phyloP scores from a whole-genome alignment of 2,329 filamentous ascomycete species.

The Alternaria metachromatica region DNA sequence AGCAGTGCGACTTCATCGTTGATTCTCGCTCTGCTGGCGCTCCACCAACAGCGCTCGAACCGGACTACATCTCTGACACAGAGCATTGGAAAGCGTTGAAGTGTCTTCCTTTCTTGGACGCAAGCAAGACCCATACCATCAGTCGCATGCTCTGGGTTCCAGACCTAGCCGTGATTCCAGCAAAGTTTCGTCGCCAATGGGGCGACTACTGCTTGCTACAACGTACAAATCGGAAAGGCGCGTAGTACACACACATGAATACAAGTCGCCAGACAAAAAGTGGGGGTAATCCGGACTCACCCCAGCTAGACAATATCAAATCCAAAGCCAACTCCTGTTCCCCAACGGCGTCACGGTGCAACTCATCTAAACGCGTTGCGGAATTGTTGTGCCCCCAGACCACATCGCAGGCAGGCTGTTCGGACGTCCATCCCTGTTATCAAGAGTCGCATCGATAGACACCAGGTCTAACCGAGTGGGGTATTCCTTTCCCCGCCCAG shows the following conservation, averaged over 20 bases:
- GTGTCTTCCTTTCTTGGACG: slow-evolving; percentile 83
- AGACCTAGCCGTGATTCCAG: slow-evolving; percentile 71
- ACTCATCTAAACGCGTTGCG: neutral
- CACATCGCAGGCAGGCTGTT: neutral
- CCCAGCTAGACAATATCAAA: neutral
- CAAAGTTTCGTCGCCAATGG: slow-evolving; percentile 76
- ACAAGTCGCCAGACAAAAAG: neutral
- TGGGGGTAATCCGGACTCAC: neutral
- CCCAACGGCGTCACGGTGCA: neutral
- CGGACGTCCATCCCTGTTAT: neutral
- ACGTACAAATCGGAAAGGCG: slow-evolving; percentile 42
- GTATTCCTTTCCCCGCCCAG: slow-evolving; percentile 26
- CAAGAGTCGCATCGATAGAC: neutral
- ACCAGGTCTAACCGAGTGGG: slow-evolving; percentile 25
- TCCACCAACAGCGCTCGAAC: slow-evolving; percentile 71
- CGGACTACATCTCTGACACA: slow-evolving; percentile 76
- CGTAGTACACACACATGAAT: neutral
- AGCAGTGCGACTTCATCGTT: slow-evolving; percentile 80
- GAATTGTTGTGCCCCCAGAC: neutral
- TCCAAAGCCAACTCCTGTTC: neutral
- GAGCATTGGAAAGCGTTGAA: slow-evolving; percentile 78
- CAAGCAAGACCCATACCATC: slow-evolving; percentile 73
- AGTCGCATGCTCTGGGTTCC: slow-evolving; percentile 85
- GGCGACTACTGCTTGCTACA: slow-evolving; percentile 85
- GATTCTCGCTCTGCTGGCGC: slow-evolving; percentile 79